These are phyloP conservation scores for Agroathelia rolfsii DNA, from an alignment of 1,284 basidiomycete genomes.

Conservation along the genomic window DNA sequence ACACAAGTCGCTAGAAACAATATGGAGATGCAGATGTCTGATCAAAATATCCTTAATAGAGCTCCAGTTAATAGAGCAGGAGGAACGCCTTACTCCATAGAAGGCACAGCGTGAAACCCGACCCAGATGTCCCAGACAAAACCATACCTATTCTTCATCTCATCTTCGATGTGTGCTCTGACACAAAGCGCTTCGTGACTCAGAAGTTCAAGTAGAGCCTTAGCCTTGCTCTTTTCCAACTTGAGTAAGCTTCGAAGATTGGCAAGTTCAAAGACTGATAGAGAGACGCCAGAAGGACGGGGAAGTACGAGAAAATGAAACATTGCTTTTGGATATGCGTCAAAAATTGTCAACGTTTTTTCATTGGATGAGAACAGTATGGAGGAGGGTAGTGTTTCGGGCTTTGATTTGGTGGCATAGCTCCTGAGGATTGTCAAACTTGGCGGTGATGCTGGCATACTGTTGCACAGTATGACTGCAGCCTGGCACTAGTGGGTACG, in stretches of 20 bases:
- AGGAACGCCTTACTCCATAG: constrained; percentile 51
- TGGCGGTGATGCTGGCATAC: too few relatives aligned
- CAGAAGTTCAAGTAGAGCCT: constrained; percentile 45
- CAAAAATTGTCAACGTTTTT: constrained; percentile 68
- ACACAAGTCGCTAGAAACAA: constrained; percentile 77
- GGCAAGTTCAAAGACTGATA: constrained; percentile 34
- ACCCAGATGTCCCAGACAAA: constrained; percentile 73
- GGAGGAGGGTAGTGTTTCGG: constrained; percentile 44
- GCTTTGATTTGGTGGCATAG: constrained; percentile 47
- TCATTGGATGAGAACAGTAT: constrained; percentile 54
- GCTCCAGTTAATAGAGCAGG: constrained; percentile 1
- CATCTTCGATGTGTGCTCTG: constrained; percentile 58
- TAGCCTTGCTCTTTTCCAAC: constrained; percentile 40
- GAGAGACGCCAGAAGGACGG: constrained; percentile 25
- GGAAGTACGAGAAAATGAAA: constrained; percentile 82
- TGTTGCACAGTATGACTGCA: too few relatives aligned
- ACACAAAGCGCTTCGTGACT: constrained; percentile 45
- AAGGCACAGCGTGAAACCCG: constrained; percentile 84
- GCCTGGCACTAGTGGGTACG: too few relatives aligned
- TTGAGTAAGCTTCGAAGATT: constrained; percentile 55
- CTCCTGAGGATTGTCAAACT: constrained; percentile 45
- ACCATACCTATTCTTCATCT: constrained; percentile 74
- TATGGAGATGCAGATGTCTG: constrained; percentile 83
- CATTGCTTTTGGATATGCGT: constrained; percentile 77
- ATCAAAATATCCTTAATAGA: constrained; percentile 5